Conservation (phyloP, 176 grass and related monocot genomes). For the Oryza brachyantha region DNA sequence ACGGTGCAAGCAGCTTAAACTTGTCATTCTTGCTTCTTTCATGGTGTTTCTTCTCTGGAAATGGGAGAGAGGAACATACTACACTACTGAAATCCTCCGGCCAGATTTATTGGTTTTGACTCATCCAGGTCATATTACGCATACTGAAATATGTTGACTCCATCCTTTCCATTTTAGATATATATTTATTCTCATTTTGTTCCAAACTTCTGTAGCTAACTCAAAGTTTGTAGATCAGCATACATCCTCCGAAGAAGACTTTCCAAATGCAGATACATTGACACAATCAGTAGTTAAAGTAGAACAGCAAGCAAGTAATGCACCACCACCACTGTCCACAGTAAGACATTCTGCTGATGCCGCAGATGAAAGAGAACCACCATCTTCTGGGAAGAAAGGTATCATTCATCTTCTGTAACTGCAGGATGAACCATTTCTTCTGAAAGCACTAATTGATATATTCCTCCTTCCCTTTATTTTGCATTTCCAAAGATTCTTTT, state of each 20-base stretch:
- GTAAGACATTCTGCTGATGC: constrained; percentile 19
- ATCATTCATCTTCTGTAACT: constrained; percentile 15
- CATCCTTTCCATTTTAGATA: neutral
- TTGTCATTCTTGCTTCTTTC: constrained; percentile 60
- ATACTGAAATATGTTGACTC: constrained; percentile 4
- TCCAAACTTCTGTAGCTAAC: constrained; percentile 32
- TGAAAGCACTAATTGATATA: neutral
- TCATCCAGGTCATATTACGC: constrained; percentile 59
- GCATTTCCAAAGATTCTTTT: neutral
- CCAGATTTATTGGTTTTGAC: constrained; percentile 57
- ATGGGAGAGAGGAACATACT: constrained; percentile 77
- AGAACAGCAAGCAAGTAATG: constrained; percentile 32
- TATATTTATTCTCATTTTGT: constrained; percentile 33
- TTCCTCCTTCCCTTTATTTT: constrained; percentile 5
- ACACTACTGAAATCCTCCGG: constrained; percentile 33
- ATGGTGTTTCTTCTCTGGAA: constrained; percentile 81
- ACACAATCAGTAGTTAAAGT: constrained; percentile 37
- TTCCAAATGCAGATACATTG: constrained; percentile 50
- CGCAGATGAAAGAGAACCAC: constrained; percentile 22
- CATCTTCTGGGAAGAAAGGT: constrained; percentile 44
- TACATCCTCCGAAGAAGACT: constrained; percentile 74
- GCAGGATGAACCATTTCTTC: constrained; percentile 12
- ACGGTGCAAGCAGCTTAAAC: constrained; percentile 76
- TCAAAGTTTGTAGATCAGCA: constrained; percentile 50
- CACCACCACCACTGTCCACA: constrained; percentile 33